Evolutionary conservation across 2,329 filamentous ascomycete species (phyloP).

Genomic region (Aurifilum marmelostoma): DNA sequence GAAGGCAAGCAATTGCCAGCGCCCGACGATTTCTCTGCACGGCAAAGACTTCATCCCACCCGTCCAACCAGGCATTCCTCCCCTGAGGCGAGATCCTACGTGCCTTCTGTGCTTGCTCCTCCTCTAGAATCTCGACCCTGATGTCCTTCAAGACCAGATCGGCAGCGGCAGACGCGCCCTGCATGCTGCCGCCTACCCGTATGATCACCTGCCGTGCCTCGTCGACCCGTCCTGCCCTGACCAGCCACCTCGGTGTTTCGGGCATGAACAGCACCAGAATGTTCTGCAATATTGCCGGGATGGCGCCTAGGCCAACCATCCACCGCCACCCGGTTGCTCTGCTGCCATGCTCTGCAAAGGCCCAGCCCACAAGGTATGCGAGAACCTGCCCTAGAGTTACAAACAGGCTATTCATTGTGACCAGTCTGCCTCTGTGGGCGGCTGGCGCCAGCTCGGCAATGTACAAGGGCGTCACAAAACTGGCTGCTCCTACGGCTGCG

Average conservation of each 20-base stretch:
- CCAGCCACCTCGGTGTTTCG: conserved; percentile 87
- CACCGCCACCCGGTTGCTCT: conserved; percentile 74
- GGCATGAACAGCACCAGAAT: conserved; percentile 73
- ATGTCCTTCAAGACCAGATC: conserved; percentile 69
- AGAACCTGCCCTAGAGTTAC: conserved; percentile 88
- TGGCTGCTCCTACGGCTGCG: conserved; percentile 73
- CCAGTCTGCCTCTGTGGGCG: conserved; percentile 73
- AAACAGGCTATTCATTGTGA: conserved; percentile 81
- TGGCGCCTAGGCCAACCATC: conserved; percentile 85
- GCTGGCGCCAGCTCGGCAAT: conserved; percentile 85
- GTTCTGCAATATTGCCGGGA: conserved; percentile 75
- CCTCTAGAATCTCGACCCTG: conserved; percentile 73
- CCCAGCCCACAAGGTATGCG: conserved; percentile 84
- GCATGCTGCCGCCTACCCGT: conserved; percentile 60
- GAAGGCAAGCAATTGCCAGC: conserved; percentile 79
- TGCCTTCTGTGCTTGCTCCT: conserved; percentile 58
- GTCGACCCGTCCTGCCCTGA: conserved; percentile 65
- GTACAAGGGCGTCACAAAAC: conserved; percentile 84
- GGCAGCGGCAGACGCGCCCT: conserved; percentile 49
- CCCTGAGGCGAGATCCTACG: conserved; percentile 39
- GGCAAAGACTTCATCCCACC: conserved; percentile 57
- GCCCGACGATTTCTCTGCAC: conserved; percentile 72
- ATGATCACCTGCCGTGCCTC: conserved; percentile 68
- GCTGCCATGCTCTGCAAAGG: conserved; percentile 61
- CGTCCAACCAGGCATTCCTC: conserved; percentile 44